Conservation (phyloP, 148 eudicot genomes). For the Chenopodium quinoa region DNA sequence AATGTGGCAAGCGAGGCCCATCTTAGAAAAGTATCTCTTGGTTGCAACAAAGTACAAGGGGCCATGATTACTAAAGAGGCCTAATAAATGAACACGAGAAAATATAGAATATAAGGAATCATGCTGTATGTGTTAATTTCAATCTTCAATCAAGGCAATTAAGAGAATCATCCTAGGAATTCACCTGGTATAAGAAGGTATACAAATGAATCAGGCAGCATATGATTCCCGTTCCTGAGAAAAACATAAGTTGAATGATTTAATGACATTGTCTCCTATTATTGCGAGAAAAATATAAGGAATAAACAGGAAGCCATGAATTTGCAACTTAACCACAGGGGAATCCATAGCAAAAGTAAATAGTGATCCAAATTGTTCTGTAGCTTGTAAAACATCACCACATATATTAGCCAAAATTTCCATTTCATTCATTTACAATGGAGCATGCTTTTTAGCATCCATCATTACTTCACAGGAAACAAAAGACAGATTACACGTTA, state of each 20-base stretch:
- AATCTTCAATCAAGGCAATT: background rate
- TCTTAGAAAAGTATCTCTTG: constrained; percentile 79
- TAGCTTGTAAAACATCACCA: background rate
- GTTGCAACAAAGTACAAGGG: constrained; percentile 85
- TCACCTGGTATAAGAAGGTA: constrained; percentile 93
- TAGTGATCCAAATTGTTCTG: background rate
- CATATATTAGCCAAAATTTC: background rate
- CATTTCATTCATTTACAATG: background rate
- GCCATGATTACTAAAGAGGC: constrained; percentile 94
- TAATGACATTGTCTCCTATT: constrained; percentile 3
- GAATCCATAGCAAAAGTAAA: background rate
- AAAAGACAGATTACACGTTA: background rate
- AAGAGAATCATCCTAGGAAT: background rate
- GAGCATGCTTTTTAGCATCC: background rate
- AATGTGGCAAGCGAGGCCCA: constrained; percentile 96
- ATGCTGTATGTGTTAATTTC: background rate
- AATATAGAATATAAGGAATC: constrained; percentile 13
- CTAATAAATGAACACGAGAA: constrained; percentile 28
- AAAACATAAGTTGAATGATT: constrained; percentile 5
- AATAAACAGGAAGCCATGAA: background rate
- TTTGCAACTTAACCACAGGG: background rate
- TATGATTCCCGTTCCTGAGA: constrained; percentile 79
- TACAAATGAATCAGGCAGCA: constrained; percentile 71
- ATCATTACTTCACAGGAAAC: background rate
- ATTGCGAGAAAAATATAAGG: background rate